Conservation (phyloP, 805 yeast species). For the Debaryomyces maramus region DNA sequence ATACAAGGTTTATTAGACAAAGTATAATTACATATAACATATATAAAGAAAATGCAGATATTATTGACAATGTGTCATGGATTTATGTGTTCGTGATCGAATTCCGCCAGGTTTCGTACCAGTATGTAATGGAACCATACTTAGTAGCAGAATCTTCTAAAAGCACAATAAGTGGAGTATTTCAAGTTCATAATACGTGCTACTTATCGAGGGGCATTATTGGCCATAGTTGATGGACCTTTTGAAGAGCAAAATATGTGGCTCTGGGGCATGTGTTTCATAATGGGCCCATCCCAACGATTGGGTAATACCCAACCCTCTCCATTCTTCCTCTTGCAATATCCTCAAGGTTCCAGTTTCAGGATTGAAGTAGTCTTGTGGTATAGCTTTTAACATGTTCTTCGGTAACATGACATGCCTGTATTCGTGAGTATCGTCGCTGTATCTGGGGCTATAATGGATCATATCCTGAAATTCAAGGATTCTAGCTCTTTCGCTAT, state of each 20-base stretch:
- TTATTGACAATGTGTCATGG: conserved; percentile 2
- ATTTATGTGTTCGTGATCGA: not conserved
- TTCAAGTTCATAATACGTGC: too few species aligned
- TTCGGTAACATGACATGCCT: conserved; percentile 97
- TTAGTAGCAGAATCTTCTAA: too few species aligned
- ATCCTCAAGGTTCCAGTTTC: conserved; percentile 94
- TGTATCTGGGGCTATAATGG: conserved; percentile 90
- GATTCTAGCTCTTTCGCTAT: conserved; percentile 80
- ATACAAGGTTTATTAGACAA: conserved; percentile 1
- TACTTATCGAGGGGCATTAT: too few species aligned
- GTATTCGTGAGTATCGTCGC: conserved; percentile 90
- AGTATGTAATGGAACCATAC: too few species aligned
- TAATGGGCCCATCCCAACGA: conserved; percentile 97
- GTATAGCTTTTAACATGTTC: conserved; percentile 90
- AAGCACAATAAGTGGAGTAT: too few species aligned
- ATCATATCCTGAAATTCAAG: conserved; percentile 91
- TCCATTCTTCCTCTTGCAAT: conserved; percentile 94
- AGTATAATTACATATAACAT: not conserved
- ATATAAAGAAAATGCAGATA: conserved; percentile 3
- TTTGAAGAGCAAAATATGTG: conserved; percentile 85
- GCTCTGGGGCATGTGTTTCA: conserved; percentile 98
- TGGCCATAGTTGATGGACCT: conserved; percentile 60
- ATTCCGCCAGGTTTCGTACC: not conserved
- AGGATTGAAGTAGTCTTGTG: conserved; percentile 88
- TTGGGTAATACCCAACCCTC: conserved; percentile 97